These are phyloP conservation scores for Cetradonia linearis DNA, from an alignment of 495 filamentous ascomycete genomes.

Conservation along the genomic window DNA sequence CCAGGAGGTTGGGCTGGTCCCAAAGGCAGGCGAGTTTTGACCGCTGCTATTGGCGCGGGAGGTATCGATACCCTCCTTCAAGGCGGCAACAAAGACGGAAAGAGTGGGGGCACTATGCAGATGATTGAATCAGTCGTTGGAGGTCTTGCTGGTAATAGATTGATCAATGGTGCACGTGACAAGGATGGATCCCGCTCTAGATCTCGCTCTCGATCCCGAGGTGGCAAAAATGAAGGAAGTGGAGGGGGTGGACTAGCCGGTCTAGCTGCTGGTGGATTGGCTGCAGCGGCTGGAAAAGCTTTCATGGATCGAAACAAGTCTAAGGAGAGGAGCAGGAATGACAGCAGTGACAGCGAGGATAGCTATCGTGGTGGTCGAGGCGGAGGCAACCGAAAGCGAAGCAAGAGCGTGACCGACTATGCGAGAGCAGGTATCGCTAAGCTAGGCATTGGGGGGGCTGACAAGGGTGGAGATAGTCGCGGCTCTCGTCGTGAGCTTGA, in stretches of 20 bases:
- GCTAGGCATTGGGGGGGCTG: conserved; percentile 42
- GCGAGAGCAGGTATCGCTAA: conserved; percentile 41
- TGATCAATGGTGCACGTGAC: conserved; percentile 68
- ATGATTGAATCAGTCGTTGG: conserved; percentile 69
- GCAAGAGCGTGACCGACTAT: conserved; percentile 50
- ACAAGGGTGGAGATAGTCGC: conserved; percentile 28
- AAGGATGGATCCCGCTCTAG: conserved; percentile 44
- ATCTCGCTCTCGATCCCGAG: conserved; percentile 37
- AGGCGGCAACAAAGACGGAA: conserved; percentile 47
- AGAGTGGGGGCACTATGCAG: conserved; percentile 55
- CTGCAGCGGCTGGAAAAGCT: conserved; percentile 75
- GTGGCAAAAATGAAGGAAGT: conserved; percentile 30
- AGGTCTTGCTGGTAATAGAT: conserved; percentile 69
- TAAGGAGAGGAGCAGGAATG: conserved; percentile 40
- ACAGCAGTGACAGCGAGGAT: conserved; percentile 32
- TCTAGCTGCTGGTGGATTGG: conserved; percentile 62
- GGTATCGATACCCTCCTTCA: conserved; percentile 69
- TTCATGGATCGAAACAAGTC: conserved; percentile 62
- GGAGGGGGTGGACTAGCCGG: conserved; percentile 45
- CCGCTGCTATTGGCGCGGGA: conserved; percentile 74
- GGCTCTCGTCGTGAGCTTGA: conserved; percentile 37
- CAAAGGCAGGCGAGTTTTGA: conserved; percentile 79
- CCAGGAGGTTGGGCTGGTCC: conserved; percentile 74
- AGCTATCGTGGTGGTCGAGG: conserved; percentile 34
- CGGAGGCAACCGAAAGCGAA: conserved; percentile 30